A percentile compares a stretch with the other conserved stretches of the same genome.
Evolutionary conservation across 164 flowering plant genomes (phyloP).

Genomic region (Berberis vulgaris): DNA sequence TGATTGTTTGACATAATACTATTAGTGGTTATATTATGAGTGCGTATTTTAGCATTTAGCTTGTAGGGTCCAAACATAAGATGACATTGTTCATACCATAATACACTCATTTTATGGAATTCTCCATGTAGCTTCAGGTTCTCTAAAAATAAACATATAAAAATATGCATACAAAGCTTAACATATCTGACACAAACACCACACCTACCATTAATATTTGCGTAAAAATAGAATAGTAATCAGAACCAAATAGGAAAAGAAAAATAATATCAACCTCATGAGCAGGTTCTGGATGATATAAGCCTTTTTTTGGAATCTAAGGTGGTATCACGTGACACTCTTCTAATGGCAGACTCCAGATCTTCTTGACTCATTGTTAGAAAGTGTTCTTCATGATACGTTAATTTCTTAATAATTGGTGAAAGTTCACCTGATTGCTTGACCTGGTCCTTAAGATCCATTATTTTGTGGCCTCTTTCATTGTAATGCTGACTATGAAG

Average conservation of each 20-base stretch:
- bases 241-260: neutral
- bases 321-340: slow-evolving; percentile 49
- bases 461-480: slow-evolving; percentile 15
- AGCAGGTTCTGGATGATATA: slow-evolving; percentile 56
- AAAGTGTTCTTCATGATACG: slow-evolving; percentile 26
- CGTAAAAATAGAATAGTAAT: no score
- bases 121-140: no score
- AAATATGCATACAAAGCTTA: no score
- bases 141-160: no score
- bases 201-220: no score
- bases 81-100: no score
- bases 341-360: slow-evolving; percentile 53
- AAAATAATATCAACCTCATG: slow-evolving; percentile 40
- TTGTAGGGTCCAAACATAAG: no score
- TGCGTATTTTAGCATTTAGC: no score
- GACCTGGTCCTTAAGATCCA: slow-evolving; percentile 8
- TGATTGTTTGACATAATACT: no score
- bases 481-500: slow-evolving; percentile 15
- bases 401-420: slow-evolving; percentile 15
- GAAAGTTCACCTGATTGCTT: slow-evolving; percentile 18
- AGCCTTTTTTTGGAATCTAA: slow-evolving; percentile 52
- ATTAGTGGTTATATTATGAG: no score
- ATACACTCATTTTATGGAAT: no score
- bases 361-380: slow-evolving; percentile 49
- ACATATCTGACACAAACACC: neutral